Base-by-base conservation (phyloP, 306 rosid species). In the Cucurbita moschata region DNA sequence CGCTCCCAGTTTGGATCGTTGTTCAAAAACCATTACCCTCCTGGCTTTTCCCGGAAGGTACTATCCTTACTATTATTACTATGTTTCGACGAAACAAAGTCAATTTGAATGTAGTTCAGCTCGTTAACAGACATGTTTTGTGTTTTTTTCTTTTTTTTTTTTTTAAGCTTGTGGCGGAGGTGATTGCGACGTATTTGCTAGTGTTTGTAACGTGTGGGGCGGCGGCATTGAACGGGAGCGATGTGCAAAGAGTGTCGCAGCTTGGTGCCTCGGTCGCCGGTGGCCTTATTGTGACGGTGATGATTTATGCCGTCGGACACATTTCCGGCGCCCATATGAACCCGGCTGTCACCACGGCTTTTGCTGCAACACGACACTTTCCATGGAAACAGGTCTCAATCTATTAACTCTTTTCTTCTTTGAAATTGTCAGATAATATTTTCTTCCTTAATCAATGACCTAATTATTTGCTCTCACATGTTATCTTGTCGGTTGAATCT, bases 271-370 rank as follows among this genome's bases (percentile, higher is more conserved):
- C 96, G 21, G 71, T 92, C 1, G 95, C 89, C 0, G 91, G 87
- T 19, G 98, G 98, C 3, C 84, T 88, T 40, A 82, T 89, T 2
- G 92, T 92, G 58, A 88, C 87, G 0, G 88, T 85, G 18, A 82
- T 92, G 98, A 92, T 92, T 71, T 87, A 92, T 39, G 81, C 92
- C 0, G 94, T 89, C 7, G 96, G 96, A 38, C 98, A 92, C 74
- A 83, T 92, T 76, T 90, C 98, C 1, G 92, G 96, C 0, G 96
- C 96, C 14, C 98, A 92, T 56, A 88, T 90, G 91, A 92, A 92
- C 83, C 98, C 96, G 4, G 92, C 92, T 1, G 96, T 92, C 49
- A 89, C 98, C 76, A 50, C 87, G 18, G 96, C 96, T 49, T 88
- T 92, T 54, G 88, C 96, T 53, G 77, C 89, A 14, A 63, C 80